Base-by-base conservation (phyloP, 208 protist genomes). In the Leishmania major region DNA sequence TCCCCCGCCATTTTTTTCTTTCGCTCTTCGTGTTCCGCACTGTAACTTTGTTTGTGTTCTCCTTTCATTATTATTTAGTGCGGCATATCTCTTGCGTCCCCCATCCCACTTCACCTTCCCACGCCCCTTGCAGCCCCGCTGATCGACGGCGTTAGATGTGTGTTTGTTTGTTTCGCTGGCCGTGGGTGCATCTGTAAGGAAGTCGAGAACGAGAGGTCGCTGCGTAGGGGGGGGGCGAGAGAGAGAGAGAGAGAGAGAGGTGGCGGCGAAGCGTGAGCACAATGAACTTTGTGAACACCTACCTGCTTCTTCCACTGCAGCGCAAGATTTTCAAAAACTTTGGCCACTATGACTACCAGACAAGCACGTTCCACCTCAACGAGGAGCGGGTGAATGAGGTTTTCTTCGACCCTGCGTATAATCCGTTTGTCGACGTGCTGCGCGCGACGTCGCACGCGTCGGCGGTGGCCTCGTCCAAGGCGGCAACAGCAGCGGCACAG, bases 311-410 rank as follows among this genome's bases (percentile, higher is more conserved):
- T 57, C 84, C 88, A 15, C 64, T 91, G 77, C 88, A 91, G 80
- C 79, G 79, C 0, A 88, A 89, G 53, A 77, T 88, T 19, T 91
- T 91, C 75, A 79, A 87, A n/a, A 89, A 91, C 78, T 88, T 88
- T 47, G 88, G 81, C 35, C 78, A 89, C 71, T 91, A 91, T 53
- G 83, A 91, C 70, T 84, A 86, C 67, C 72, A 77, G 13, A 87
- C 78, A 19, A 74, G 79, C 51, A 87, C 85, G 3, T 88, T 91
- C n/a, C 67, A 84, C 57, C 69, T 91, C 13, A 88, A 91, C 73
- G 84, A 80, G 67, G 83, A 75, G 55, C 80, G 79, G 7, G 80
- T 91, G 35, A 91, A 91, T 31, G 80, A 84, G 53, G 75, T 89
- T 4, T 75, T 91, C 57, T 82, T 82, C 66, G 82, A 82, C 62